Evolutionary conservation across 2,329 filamentous ascomycete genomes (phyloP), one percentile per base, ranked within the genome.

Genomic region (Huntiella abstrusa): DNA sequence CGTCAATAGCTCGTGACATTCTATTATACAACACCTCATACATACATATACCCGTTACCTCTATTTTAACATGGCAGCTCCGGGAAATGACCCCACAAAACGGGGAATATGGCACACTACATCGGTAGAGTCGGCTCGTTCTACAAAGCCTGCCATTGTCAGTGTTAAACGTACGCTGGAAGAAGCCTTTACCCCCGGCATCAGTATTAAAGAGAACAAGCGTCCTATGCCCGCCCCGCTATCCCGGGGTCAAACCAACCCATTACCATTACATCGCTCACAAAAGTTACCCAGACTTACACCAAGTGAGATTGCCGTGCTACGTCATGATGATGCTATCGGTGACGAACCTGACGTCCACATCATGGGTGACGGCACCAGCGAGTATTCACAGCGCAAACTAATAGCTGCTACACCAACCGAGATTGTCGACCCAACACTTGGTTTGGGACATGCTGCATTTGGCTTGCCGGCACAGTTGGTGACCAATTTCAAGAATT

Each of bases 381-480:
- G 68, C 12, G 70, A 77, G 50, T 75, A 75, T 55, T 70, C 73
- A 0, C 76, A 80, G 55, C 64, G 75, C 43, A 64, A 60, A 43
- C 54, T 55, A 3, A 60, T 75, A 41, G 62, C 65, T 37, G 65
- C 71, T 7, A 78, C 74, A 4, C 74, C 75, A 1, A 67, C 66
- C 1, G 60, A 66, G 3, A 62, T 63, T 10, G 51, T 59, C 22
- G 71, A 79, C 52, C 67, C 71, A 6, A 62, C 70, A 47, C 65
- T 85, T 13, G 73, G 69, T 11, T 64, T 87, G 28, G 67, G 68
- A 4, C 73, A 85, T 57, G 64, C 70, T 1, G 63, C 62, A 35
- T 87, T 85, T 61, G 71, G 64, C 6, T 64, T 87, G 11, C 75
- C 79, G 2, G 52, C 60, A 0, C 59, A 65, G 17, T 62, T 86